phyloP scores from a whole-genome alignment of 306 rosid genomes.

The Coriaria nepalensis region DNA sequence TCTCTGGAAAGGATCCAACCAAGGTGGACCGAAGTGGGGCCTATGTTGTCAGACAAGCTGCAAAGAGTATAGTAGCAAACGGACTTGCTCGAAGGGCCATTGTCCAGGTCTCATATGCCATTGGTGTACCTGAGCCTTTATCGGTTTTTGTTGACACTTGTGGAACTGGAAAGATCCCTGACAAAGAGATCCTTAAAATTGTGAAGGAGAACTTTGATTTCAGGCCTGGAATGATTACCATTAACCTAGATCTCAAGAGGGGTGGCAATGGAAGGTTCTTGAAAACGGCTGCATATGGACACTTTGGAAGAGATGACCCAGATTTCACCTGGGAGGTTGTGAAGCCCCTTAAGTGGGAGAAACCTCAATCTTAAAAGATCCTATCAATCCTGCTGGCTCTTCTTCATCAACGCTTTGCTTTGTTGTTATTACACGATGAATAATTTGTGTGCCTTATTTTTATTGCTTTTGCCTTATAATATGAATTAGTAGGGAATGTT shows the following conservation, averaged over 20 bases:
- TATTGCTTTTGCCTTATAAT: slow-evolving; percentile 7
- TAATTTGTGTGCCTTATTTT: slow-evolving; percentile 28
- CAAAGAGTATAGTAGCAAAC: slow-evolving; percentile 50
- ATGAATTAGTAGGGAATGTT: slow-evolving; percentile 7
- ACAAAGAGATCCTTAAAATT: slow-evolving; percentile 45
- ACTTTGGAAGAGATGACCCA: slow-evolving; percentile 56
- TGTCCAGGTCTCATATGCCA: slow-evolving; percentile 59
- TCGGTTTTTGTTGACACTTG: slow-evolving; percentile 43
- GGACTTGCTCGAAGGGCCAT: slow-evolving; percentile 52
- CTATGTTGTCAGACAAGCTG: slow-evolving; percentile 55
- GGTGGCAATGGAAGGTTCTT: slow-evolving; percentile 49
- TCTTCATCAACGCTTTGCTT: not conserved
- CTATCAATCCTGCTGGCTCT: not conserved
- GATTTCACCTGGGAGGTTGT: slow-evolving; percentile 67
- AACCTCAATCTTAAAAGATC: slow-evolving; percentile 35
- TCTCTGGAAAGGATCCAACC: slow-evolving; percentile 64
- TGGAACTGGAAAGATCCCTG: slow-evolving; percentile 54
- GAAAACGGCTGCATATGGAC: slow-evolving; percentile 66
- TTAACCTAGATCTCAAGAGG: slow-evolving; percentile 55
- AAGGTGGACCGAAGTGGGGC: slow-evolving; percentile 73
- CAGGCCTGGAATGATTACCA: slow-evolving; percentile 63
- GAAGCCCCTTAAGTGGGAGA: slow-evolving; percentile 62
- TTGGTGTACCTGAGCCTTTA: slow-evolving; percentile 63
- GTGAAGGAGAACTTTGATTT: slow-evolving; percentile 57
- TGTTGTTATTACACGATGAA: slow-evolving; percentile 20